A percentile compares a stretch with the other conserved stretches of the same genome.
These are phyloP conservation scores for Flaveria sonorensis DNA, from an alignment of 129 eudicot species.

Conservation along the genomic window DNA sequence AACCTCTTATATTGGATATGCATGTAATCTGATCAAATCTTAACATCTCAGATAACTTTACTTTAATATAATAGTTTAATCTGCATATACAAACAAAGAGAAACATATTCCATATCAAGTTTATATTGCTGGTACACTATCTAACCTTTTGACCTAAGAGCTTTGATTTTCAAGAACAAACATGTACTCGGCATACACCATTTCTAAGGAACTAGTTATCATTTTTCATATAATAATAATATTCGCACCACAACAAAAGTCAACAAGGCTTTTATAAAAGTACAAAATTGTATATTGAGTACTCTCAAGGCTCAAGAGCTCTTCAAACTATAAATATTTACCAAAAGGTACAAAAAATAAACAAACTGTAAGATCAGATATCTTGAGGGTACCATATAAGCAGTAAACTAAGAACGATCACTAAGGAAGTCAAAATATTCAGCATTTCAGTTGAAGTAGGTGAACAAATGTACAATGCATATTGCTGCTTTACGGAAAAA, in stretches of 20 bases:
- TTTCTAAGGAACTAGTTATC: constrained; percentile 6
- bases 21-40: not conserved
- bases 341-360: not conserved
- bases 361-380: not conserved
- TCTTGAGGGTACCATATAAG: constrained; percentile 14
- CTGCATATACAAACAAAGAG: constrained; percentile 18
- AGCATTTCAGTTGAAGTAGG: constrained; percentile 2
- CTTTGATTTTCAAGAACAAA: too few species aligned
- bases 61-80: not conserved
- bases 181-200: not conserved
- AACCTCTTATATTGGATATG: constrained; percentile 13
- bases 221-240: not conserved
- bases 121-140: not conserved
- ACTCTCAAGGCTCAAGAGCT: not conserved
- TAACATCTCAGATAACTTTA: not conserved
- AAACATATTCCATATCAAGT: not conserved
- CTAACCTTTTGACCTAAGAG: too few species aligned
- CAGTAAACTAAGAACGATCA: constrained; percentile 22
- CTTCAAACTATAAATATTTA: constrained; percentile 12
- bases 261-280: not conserved
- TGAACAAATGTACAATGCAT: not conserved
- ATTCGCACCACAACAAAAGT: constrained; percentile 1
- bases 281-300: not conserved
- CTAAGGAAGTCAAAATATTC: constrained; percentile 17
- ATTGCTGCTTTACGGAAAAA: constrained; percentile 6